A percentile compares a stretch with the other conserved stretches of the same genome.
Evolutionary conservation across 768 basidiomycete species (phyloP).

Genomic region (Boletus rex-veris): DNA sequence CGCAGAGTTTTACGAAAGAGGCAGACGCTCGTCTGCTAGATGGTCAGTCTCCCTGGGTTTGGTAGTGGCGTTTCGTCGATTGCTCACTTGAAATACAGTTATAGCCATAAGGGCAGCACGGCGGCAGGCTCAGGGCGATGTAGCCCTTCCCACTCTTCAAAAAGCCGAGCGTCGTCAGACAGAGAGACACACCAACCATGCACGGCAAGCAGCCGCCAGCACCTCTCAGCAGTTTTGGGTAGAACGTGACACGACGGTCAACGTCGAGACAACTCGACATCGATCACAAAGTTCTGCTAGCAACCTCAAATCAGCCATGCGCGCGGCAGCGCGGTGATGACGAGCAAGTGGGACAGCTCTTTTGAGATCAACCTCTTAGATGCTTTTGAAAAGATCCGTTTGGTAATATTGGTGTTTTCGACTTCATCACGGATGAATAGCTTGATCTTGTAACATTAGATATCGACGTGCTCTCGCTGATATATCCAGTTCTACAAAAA

Average conservation of each 20-base stretch:
- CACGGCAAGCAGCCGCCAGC: conserved; percentile 13
- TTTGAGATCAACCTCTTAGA: conserved; percentile 4
- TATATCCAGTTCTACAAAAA: conserved; percentile 11
- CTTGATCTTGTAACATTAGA: conserved; percentile 24
- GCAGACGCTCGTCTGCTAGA: conserved; percentile 67
- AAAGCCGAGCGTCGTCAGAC: conserved; percentile 19
- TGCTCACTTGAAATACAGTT: conserved; percentile 19
- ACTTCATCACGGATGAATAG: conserved; percentile 4
- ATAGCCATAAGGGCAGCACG: conserved; percentile 25
- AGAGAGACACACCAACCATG: conserved; percentile 30
- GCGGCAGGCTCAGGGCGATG: conserved; percentile 11
- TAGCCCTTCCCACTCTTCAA: conserved; percentile 19
- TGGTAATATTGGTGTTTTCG: not conserved
- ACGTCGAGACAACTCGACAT: conserved; percentile 27
- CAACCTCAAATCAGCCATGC: conserved; percentile 37
- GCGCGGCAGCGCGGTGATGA: conserved; percentile 33
- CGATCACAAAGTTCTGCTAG: conserved; percentile 29
- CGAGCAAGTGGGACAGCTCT: not conserved
- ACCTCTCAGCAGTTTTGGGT: conserved; percentile 26
- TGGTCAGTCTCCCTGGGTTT: conserved; percentile 38
- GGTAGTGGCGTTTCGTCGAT: not conserved
- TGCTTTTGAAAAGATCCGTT: conserved; percentile 10
- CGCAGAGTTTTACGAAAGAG: conserved; percentile 77
- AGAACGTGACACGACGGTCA: conserved; percentile 31
- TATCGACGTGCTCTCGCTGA: conserved; percentile 10